These are phyloP conservation scores for Phytophthora uliginosa DNA, from an alignment of 352 stramenopile species.

Conservation along the genomic window DNA sequence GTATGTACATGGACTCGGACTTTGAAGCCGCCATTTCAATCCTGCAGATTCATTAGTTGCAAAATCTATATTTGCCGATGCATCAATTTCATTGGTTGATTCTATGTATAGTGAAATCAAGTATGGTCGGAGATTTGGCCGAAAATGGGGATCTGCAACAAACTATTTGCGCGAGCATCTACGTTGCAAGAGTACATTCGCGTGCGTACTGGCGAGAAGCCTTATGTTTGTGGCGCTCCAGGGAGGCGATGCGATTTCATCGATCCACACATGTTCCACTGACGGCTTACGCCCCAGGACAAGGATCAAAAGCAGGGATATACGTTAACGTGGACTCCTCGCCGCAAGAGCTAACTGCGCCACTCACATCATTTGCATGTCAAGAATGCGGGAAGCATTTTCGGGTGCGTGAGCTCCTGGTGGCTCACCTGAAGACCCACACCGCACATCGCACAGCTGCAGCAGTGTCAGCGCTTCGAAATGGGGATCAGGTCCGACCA, in stretches of 20 bases:
- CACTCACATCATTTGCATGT: conserved; percentile 24
- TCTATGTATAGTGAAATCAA: too few relatives aligned
- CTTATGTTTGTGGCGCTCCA: conserved; percentile 61
- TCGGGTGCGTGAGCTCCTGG: conserved; percentile 38
- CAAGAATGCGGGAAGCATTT: conserved; percentile 44
- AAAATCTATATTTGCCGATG: too few relatives aligned
- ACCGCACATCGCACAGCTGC: conserved; percentile 20
- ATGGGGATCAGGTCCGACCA: too few relatives aligned
- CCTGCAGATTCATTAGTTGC: too few relatives aligned
- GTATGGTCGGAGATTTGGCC: too few relatives aligned
- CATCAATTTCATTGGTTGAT: too few relatives aligned
- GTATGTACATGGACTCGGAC: conserved; percentile 81
- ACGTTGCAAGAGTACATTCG: conserved; percentile 4
- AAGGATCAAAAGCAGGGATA: background rate
- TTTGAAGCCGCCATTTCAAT: conserved; percentile 50
- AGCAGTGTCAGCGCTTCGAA: conserved; percentile 19
- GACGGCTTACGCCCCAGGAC: conserved; percentile 6
- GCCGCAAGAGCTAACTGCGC: conserved; percentile 1
- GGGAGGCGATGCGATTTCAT: conserved; percentile 72
- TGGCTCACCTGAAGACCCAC: conserved; percentile 39
- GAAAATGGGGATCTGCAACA: too few relatives aligned
- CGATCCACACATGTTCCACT: conserved; percentile 42
- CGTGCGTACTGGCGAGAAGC: conserved; percentile 81
- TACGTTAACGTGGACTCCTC: background rate
- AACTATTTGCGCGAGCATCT: too few relatives aligned